Evolutionary conservation across 371 early-diverging fungal species (phyloP).

Genomic region (Zychaea mexicana): DNA sequence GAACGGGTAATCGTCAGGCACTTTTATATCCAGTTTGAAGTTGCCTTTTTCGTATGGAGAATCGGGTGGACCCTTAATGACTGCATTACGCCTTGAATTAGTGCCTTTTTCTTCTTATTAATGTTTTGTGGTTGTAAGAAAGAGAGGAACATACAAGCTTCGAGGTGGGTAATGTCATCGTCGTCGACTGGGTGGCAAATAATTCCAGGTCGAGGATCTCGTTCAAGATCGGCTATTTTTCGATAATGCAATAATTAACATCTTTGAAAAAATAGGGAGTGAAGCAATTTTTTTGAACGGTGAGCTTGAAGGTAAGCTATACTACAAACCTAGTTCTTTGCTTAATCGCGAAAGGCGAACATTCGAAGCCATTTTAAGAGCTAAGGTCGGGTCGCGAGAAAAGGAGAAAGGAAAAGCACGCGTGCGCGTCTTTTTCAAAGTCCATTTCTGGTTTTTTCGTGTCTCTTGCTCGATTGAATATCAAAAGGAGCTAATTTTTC

Average conservation of each 20-base stretch:
- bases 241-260: not conserved
- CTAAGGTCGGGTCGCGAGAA: too few species aligned
- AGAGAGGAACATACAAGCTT: constrained; percentile 40
- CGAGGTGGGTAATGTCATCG: constrained; percentile 34
- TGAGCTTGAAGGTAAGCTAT: not conserved
- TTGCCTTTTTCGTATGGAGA: constrained; percentile 55
- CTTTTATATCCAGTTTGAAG: constrained; percentile 45
- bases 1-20: constrained; percentile 51
- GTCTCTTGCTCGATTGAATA: too few species aligned
- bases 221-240: constrained; percentile 34
- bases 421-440: too few species aligned
- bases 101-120: not conserved
- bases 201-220: constrained; percentile 54
- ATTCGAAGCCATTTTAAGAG: too few species aligned
- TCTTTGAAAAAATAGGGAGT: too few species aligned
- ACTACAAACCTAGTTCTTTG: not conserved
- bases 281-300: too few species aligned
- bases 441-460: too few species aligned
- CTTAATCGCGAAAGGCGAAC: too few species aligned
- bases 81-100: constrained; percentile 24
- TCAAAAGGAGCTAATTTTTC: too few species aligned
- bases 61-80: constrained; percentile 54
- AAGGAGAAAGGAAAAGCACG: not conserved
- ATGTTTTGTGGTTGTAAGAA: not conserved
- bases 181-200: constrained; percentile 51